A percentile compares a stretch with the other conserved stretches of the same genome.
These are phyloP conservation scores for Physcia stellaris DNA, from an alignment of 495 filamentous ascomycete genomes.

Conservation along the genomic window DNA sequence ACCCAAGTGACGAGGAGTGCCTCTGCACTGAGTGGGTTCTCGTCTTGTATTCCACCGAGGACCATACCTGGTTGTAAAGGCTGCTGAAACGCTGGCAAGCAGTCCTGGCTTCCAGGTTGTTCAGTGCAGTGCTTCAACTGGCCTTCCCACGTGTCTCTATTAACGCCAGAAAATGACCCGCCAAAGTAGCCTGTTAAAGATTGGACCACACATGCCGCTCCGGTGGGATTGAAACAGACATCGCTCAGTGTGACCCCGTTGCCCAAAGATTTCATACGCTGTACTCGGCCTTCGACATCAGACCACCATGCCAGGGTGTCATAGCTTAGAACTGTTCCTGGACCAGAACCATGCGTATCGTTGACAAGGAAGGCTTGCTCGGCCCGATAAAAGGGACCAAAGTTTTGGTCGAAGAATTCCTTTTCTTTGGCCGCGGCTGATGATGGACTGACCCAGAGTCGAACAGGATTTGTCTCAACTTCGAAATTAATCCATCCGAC, in stretches of 20 bases:
- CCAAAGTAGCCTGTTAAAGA: slow-evolving; percentile 77
- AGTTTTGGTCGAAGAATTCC: slow-evolving; percentile 83
- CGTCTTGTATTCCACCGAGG: slow-evolving; percentile 58
- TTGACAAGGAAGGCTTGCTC: slow-evolving; percentile 93
- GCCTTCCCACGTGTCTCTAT: slow-evolving; percentile 52
- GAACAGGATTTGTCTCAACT: slow-evolving; percentile 78
- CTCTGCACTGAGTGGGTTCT: slow-evolving; percentile 54
- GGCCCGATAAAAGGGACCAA: slow-evolving; percentile 89
- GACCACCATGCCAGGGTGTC: slow-evolving; percentile 91
- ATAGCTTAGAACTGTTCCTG: slow-evolving; percentile 69
- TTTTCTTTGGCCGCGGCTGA: slow-evolving; percentile 89
- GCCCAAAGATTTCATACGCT: slow-evolving; percentile 49
- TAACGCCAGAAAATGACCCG: slow-evolving; percentile 46
- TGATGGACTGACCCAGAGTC: slow-evolving; percentile 87
- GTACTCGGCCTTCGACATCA: slow-evolving; percentile 66
- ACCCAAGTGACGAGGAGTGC: slow-evolving; percentile 92
- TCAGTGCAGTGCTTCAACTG: slow-evolving; percentile 56
- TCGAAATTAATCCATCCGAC: slow-evolving; percentile 76
- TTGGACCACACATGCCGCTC: slow-evolving; percentile 82
- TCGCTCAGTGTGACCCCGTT: slow-evolving; percentile 57
- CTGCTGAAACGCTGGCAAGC: slow-evolving; percentile 75
- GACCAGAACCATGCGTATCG: slow-evolving; percentile 48
- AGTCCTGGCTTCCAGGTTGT: slow-evolving; percentile 54
- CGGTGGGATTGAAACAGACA: slow-evolving; percentile 88
- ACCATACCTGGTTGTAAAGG: slow-evolving; percentile 76